These are phyloP conservation scores for Starmerella powellii DNA, from an alignment of 805 yeast genomes.

Conservation along the genomic window DNA sequence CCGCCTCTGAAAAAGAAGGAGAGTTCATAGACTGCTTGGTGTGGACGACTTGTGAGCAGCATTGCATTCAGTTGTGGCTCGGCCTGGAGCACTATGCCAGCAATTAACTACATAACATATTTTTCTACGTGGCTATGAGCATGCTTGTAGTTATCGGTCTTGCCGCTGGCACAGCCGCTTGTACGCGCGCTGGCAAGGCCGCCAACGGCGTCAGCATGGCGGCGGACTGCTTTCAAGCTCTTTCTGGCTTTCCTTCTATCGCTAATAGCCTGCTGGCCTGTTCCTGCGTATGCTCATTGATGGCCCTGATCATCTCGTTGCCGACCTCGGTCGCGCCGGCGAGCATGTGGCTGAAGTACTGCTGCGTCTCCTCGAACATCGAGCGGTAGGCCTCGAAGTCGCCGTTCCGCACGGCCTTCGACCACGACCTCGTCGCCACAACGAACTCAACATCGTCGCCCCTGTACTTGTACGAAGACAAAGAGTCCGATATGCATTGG, in stretches of 20 bases:
- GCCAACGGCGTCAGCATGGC: too few relatives aligned
- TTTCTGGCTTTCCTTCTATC: too few relatives aligned
- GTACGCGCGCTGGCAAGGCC: too few relatives aligned
- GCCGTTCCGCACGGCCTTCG: constrained; percentile 63
- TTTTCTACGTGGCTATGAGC: too few relatives aligned
- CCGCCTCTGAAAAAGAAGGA: constrained; percentile 4
- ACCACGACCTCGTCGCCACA: constrained; percentile 81
- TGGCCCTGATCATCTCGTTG: constrained; percentile 67
- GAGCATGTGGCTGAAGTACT: constrained; percentile 75
- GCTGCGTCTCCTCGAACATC: constrained; percentile 67
- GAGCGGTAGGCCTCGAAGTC: constrained; percentile 58
- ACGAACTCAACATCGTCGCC: constrained; percentile 88
- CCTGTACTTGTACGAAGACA: constrained; percentile 55
- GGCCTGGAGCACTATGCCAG: too few relatives aligned
- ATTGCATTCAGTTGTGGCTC: too few relatives aligned
- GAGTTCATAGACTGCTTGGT: too few relatives aligned
- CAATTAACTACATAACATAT: too few relatives aligned
- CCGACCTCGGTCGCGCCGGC: constrained; percentile 82
- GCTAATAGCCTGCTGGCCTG: neutral
- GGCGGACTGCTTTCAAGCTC: too few relatives aligned
- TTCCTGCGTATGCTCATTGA: constrained; percentile 21
- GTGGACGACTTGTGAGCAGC: too few relatives aligned
- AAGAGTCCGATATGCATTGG: constrained; percentile 61
- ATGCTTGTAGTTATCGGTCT: too few relatives aligned
- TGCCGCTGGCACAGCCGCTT: too few relatives aligned